phyloP scores from a whole-genome alignment of 768 basidiomycete genomes.

The Trametes villosa region DNA sequence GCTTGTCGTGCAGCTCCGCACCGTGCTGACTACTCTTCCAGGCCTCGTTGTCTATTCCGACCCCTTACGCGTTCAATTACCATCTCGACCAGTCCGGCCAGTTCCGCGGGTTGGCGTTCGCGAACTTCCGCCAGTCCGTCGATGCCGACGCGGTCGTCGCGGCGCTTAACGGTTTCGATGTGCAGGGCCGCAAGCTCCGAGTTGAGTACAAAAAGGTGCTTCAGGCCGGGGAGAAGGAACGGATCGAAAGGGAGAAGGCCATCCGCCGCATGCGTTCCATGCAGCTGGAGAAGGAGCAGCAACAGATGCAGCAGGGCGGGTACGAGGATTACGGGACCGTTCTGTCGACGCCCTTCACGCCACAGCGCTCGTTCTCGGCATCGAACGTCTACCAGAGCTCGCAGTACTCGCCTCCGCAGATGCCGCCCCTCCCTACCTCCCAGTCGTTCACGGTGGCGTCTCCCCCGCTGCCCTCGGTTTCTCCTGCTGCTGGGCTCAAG shows the following conservation, averaged over 20 bases:
- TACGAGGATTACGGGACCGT: slow-evolving; percentile 81
- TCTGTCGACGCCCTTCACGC: slow-evolving; percentile 57
- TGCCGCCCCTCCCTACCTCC: slow-evolving; percentile 44
- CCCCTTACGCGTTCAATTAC: slow-evolving; percentile 99
- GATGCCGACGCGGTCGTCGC: slow-evolving; percentile 97
- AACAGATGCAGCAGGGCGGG: slow-evolving; percentile 39
- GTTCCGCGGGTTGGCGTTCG: slow-evolving; percentile 97
- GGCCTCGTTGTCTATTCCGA: slow-evolving; percentile 91
- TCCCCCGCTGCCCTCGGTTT: slow-evolving; percentile 58
- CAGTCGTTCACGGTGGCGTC: slow-evolving; percentile 48
- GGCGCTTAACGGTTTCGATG: slow-evolving; percentile 94
- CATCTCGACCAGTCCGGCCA: slow-evolving; percentile 95
- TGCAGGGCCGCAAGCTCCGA: slow-evolving; percentile 94
- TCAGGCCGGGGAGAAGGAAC: slow-evolving; percentile 99
- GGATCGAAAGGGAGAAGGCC: slow-evolving; percentile 98
- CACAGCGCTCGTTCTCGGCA: slow-evolving; percentile 76
- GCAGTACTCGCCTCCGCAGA: slow-evolving; percentile 68
- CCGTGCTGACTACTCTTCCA: slow-evolving; percentile 35
- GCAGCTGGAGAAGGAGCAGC: slow-evolving; percentile 88
- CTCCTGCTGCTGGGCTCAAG: slow-evolving; percentile 66
- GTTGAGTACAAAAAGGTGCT: slow-evolving; percentile 99
- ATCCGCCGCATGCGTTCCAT: slow-evolving; percentile 97
- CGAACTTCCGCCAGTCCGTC: slow-evolving; percentile 89
- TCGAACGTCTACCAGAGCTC: slow-evolving; percentile 60
- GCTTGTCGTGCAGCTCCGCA: neutral